Evolutionary conservation across 2,329 filamentous ascomycete genomes (phyloP).

Genomic region (Emergomyces orientalis): DNA sequence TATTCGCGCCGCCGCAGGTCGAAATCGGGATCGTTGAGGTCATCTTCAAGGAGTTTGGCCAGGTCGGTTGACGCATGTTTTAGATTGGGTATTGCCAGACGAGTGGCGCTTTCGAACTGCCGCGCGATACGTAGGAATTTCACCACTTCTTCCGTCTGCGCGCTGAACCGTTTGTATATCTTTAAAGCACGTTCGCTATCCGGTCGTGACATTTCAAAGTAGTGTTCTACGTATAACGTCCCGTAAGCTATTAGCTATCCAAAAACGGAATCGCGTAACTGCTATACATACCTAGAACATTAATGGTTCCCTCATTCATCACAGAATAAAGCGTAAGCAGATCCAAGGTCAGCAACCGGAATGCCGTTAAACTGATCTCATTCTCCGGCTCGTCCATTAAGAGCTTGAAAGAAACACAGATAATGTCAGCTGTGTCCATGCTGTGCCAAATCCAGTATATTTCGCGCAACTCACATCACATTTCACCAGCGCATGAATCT

Average conservation of each 20-base stretch:
- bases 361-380: conserved; percentile 91
- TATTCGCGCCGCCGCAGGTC: conserved; percentile 90
- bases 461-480: conserved; percentile 61
- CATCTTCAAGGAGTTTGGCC: conserved; percentile 82
- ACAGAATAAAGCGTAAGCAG: conserved; percentile 84
- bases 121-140: conserved; percentile 79
- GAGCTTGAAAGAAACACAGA: conserved; percentile 45
- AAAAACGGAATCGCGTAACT: not conserved
- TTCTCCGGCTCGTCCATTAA: conserved; percentile 85
- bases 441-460: not conserved
- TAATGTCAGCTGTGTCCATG: conserved; percentile 15
- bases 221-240: conserved; percentile 56
- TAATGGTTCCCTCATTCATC: conserved; percentile 94
- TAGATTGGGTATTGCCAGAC: conserved; percentile 89
- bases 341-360: conserved; percentile 82
- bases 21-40: conserved; percentile 88
- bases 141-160: conserved; percentile 86
- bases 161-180: conserved; percentile 86
- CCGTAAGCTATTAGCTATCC: not conserved
- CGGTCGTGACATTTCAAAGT: conserved; percentile 94
- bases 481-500: conserved; percentile 74
- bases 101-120: conserved; percentile 81
- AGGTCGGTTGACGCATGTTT: conserved; percentile 94
- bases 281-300: conserved; percentile 65
- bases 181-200: conserved; percentile 86